Evolutionary conservation across 2,329 filamentous ascomycete species (phyloP), one percentile per base, ranked within the genome.

Genomic region (Phialemoniopsis sp.): DNA sequence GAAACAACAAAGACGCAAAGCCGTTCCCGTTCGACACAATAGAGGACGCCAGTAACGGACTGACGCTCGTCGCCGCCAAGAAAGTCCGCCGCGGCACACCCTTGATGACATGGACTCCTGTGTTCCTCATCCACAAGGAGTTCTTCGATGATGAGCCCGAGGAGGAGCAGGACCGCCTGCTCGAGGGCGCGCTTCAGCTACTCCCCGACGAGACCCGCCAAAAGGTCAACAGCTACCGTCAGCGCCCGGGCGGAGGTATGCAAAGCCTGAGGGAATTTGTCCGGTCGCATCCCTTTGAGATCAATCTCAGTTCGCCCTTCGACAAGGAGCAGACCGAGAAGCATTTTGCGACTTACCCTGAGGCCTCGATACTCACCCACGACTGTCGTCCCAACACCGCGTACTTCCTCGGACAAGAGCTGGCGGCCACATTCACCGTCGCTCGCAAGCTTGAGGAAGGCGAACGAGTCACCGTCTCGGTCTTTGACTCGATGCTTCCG

Each of bases 361-460:
- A 68, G 47, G 53, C 57, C 1, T 46, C 53, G 14, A 37, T 57
- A 3, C 33, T 67, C 12, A 63, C 63, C 38, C 66, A 68, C 50
- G 62, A 59, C 16, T 70, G 66, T 45, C 65, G 62, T 18, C 62
- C 65, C 3, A 67, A 68, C 42, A 59, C 64, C 9, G 54, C 52
- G 2, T 55, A 41, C 37, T 51, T 62, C 34, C 47, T 67, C 13
- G 21, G 21, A 6, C 21, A 6, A 10, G 59, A 66, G 37, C 31
- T 44, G 0, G 32, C 48, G 8, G 42, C 66, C 4, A 55, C 57
- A 6, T 55, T 62, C 2, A 57, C 54, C 4, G 60, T 57, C 1
- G 63, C 58, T 1, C 53, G 65, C 13, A 50, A 53, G 5, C 54
- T 65, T 13, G 39, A 38, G 4, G 18, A 46, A 4, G 63, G 57